Percentiles rank a stretch among this genome's conserved stretches.
phyloP scores from a whole-genome alignment of 495 filamentous ascomycete genomes.

The Penicillium pulvis region DNA sequence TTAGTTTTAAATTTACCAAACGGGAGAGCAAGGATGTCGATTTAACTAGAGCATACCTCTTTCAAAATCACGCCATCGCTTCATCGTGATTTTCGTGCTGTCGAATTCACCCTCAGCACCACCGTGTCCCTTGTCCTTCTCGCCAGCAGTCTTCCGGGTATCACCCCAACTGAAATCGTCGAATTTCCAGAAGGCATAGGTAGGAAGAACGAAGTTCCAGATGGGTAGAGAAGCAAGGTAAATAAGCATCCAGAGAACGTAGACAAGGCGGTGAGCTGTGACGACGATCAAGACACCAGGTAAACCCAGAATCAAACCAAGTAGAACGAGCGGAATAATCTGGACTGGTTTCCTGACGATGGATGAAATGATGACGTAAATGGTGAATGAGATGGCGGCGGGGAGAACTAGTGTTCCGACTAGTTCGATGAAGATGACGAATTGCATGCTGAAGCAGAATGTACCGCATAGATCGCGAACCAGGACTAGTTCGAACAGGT shows the following conservation, averaged over 20 bases:
- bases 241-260: constrained; percentile 95
- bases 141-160: constrained; percentile 91
- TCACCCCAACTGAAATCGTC: constrained; percentile 99
- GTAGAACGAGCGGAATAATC: constrained; percentile 86
- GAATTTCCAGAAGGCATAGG: constrained; percentile 99
- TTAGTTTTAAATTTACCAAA: no score
- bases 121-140: constrained; percentile 80
- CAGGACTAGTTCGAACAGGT: constrained; percentile 94
- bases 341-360: constrained; percentile 83
- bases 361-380: constrained; percentile 91
- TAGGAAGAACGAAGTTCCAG: constrained; percentile 96
- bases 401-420: constrained; percentile 93
- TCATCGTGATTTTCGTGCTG: constrained; percentile 97
- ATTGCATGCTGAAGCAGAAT: constrained; percentile 99
- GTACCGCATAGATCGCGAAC: constrained; percentile 97
- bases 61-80: constrained; percentile 96
- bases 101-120: constrained; percentile 96
- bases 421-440: constrained; percentile 94
- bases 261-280: constrained; percentile 92
- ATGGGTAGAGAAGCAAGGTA: constrained; percentile 92
- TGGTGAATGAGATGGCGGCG: constrained; percentile 93
- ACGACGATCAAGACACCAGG: constrained; percentile 92
- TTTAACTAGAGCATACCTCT: constrained; percentile 53
- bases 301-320: constrained; percentile 90
- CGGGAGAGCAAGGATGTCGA: not conserved